Percentiles rank a stretch among this genome's conserved stretches.
Evolutionary conservation across 2,329 filamentous ascomycete species (phyloP).

Genomic region (Calonectria henricotiae): DNA sequence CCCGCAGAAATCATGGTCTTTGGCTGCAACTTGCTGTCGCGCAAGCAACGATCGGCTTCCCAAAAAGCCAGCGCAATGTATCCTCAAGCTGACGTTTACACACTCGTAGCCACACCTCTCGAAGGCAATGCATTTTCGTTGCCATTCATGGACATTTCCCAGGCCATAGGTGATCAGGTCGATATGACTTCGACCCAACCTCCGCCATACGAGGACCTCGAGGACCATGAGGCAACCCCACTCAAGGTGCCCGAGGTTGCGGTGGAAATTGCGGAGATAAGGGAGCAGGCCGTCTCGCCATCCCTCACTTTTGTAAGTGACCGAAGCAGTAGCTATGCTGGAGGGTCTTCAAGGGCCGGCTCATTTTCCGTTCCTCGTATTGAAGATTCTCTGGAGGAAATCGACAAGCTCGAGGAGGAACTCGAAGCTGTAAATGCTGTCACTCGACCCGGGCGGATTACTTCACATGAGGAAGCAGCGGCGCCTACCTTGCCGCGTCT

Average conservation of each 20-base stretch:
- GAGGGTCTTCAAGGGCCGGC: slow-evolving; percentile 54
- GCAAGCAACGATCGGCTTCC: slow-evolving; percentile 51
- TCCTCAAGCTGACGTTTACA: slow-evolving; percentile 60
- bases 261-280: slow-evolving; percentile 48
- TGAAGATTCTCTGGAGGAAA: slow-evolving; percentile 76
- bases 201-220: slow-evolving; percentile 47
- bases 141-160: slow-evolving; percentile 42
- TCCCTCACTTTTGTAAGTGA: slow-evolving; percentile 55
- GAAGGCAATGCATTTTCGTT: slow-evolving; percentile 47
- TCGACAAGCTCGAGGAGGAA: slow-evolving; percentile 75
- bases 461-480: slow-evolving; percentile 51
- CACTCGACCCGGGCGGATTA: slow-evolving; percentile 56
- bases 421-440: slow-evolving; percentile 69
- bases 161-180: slow-evolving; percentile 36
- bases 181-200: slow-evolving; percentile 51
- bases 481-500: slow-evolving; percentile 37
- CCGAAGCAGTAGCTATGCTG: slow-evolving; percentile 56
- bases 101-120: slow-evolving; percentile 66
- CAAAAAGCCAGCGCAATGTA: slow-evolving; percentile 41
- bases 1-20: slow-evolving; percentile 58
- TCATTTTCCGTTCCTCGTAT: slow-evolving; percentile 66
- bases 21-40: slow-evolving; percentile 70
- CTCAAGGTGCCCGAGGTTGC: slow-evolving; percentile 54
- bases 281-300: slow-evolving; percentile 57
- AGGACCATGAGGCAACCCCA: slow-evolving; percentile 44